Base-by-base conservation (phyloP, 208 protist species). In the Trypanosoma brucei region DNA sequence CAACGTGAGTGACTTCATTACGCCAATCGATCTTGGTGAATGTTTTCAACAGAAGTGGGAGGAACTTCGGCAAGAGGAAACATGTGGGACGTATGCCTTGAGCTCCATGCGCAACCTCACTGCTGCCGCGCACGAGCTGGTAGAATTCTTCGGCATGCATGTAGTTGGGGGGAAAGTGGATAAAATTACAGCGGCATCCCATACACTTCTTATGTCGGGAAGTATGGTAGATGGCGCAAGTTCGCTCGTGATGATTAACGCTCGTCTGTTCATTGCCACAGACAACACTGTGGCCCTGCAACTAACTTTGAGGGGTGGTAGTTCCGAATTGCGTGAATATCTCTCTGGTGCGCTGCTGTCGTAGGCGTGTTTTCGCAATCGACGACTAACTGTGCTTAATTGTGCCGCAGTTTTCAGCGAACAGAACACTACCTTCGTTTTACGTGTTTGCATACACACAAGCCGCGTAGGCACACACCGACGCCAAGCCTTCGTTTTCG, bases 71-170 rank as follows among this genome's bases (percentile, higher is more conserved):
- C 67, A 34, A 7, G 75, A 89, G 30, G 84, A 93, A 65, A 91
- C 86, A n/a, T 78, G 71, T 0, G 88, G 85, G 46, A 95, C 91
- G 3, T 96, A 92, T 46, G 79, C 74, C 2, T 72, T 96, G 34
- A 75, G 72, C 45, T 90, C 87, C 0, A 92, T 94, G 81, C 81
- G 80, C 40, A 95, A 92, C 68, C 62, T 96, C n/a, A 91, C 83
- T 9, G 79, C 77, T 44, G 91, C 88, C 9, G 84, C 81, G 50
- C 72, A 88, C 36, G 84, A 91, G 70, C 66, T 96, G 13, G 82
- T 84, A 6, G 64, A 78, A 6, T 95, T 96, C 70, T 96, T 92
- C 50, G 84, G 86, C 62, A 92, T 93, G 84, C 64, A 86, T 65
- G 73, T 92, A 37, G 76, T 83, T 30, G 84, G 76, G 33, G 83